A percentile compares a stretch with the other conserved stretches of the same genome.
Evolutionary conservation across 2,329 filamentous ascomycete genomes (phyloP).

Genomic region (Penicillium decumbens): DNA sequence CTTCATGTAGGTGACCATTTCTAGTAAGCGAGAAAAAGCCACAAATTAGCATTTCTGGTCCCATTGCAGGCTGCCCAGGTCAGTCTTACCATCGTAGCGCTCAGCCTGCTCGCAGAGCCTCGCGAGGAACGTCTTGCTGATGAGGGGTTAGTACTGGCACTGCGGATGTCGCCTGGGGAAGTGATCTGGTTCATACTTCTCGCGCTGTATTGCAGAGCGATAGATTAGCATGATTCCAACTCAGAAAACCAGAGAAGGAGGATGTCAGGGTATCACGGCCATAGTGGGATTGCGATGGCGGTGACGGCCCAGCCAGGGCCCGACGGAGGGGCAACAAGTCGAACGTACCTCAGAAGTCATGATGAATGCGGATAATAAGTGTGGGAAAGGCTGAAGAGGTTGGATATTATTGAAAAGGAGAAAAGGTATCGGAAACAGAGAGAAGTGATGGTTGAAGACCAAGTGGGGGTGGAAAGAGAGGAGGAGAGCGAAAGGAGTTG

Average conservation of each 20-base stretch:
- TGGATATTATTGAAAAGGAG: slow-evolving; percentile 41
- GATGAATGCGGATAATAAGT: slow-evolving; percentile 32
- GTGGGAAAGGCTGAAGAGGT: slow-evolving; percentile 29
- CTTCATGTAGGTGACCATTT: slow-evolving; percentile 99
- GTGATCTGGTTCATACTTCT: slow-evolving; percentile 55
- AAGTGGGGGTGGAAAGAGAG: slow-evolving; percentile 24
- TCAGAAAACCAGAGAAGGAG: slow-evolving; percentile 17
- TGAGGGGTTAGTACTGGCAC: slow-evolving; percentile 36
- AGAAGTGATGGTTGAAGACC: slow-evolving; percentile 22
- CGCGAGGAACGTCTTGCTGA: slow-evolving; percentile 98
- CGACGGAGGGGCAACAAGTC: slow-evolving; percentile 33
- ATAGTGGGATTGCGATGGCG: slow-evolving; percentile 22
- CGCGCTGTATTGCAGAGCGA: slow-evolving; percentile 52
- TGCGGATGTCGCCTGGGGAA: slow-evolving; percentile 1
- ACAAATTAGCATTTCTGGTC: slow-evolving; percentile 19
- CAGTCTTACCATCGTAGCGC: slow-evolving; percentile 82
- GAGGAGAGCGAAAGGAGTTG: slow-evolving; percentile 11
- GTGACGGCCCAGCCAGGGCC: slow-evolving; percentile 31
- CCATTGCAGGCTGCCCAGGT: not conserved
- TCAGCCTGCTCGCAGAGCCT: slow-evolving; percentile 99
- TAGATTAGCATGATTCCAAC: slow-evolving; percentile 37
- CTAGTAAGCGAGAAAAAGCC: slow-evolving; percentile 38
- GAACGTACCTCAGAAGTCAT: slow-evolving; percentile 61
- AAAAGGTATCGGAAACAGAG: slow-evolving; percentile 16
- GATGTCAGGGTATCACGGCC: slow-evolving; percentile 10